Evolutionary conservation across 441 rosid genomes (phyloP).

Genomic region (Erysimum pusillum): DNA sequence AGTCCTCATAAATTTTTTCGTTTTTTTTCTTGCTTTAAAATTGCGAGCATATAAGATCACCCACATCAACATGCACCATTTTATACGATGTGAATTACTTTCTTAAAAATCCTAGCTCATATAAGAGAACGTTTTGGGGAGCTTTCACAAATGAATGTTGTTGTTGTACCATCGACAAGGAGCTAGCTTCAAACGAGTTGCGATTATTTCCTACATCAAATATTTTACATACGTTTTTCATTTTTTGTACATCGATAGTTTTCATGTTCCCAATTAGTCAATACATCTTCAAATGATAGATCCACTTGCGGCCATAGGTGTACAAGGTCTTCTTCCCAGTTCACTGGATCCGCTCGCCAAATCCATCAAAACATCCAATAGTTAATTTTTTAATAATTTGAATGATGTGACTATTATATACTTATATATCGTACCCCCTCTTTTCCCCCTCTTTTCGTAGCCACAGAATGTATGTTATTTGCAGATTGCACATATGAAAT

Average conservation of each 20-base stretch:
- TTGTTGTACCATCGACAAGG: too few relatives aligned
- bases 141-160: too few relatives aligned
- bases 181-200: too few relatives aligned
- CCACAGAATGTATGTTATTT: conserved; percentile 9
- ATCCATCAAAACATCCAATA: conserved; percentile 17
- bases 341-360: conserved; percentile 7
- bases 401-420: conserved; percentile 17
- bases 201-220: too few relatives aligned
- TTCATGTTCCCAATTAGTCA: background rate
- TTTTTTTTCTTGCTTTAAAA: too few relatives aligned
- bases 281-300: background rate
- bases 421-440: background rate
- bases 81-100: too few relatives aligned
- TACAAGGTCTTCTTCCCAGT: background rate
- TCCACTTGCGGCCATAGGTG: conserved; percentile 4
- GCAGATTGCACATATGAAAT: background rate
- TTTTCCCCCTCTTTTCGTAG: conserved; percentile 3
- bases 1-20: too few relatives aligned
- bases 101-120: too few relatives aligned
- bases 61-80: too few relatives aligned
- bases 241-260: background rate
- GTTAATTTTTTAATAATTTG: background rate
- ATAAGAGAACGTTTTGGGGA: too few relatives aligned
- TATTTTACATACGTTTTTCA: too few relatives aligned
- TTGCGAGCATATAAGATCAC: too few relatives aligned